Conservation (phyloP, 805 yeast genomes). For the Cyberlindnera maclurae region DNA sequence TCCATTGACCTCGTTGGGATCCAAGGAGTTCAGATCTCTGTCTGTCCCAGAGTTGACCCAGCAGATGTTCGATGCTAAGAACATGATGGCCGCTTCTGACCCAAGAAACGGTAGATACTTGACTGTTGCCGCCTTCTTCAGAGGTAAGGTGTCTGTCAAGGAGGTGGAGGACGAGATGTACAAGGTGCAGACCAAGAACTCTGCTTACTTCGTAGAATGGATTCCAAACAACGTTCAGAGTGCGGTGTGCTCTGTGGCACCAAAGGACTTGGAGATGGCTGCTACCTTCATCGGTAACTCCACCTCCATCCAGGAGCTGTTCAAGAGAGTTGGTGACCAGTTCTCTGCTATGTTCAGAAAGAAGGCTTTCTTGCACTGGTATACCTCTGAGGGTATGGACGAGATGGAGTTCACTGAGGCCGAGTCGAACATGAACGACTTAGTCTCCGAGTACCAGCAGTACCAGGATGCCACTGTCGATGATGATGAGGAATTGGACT, state of each 20-base stretch:
- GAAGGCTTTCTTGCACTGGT: conserved; percentile 99
- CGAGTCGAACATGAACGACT: conserved; percentile 94
- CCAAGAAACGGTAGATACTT: conserved; percentile 95
- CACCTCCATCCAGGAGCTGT: conserved; percentile 96
- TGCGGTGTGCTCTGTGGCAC: conserved; percentile 95
- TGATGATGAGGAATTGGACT: conserved; percentile 50
- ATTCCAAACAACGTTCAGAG: conserved; percentile 99
- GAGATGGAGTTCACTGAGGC: conserved; percentile 99
- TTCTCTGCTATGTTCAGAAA: conserved; percentile 97
- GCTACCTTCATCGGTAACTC: conserved; percentile 95
- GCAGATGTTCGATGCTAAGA: conserved; percentile 96
- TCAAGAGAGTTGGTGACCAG: conserved; percentile 95
- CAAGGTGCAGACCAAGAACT: conserved; percentile 86
- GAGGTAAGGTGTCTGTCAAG: conserved; percentile 98
- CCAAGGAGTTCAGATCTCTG: conserved; percentile 93
- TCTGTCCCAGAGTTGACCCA: conserved; percentile 92
- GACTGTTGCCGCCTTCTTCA: conserved; percentile 96
- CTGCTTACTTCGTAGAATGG: conserved; percentile 98
- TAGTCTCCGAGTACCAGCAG: conserved; percentile 94
- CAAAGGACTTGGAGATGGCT: conserved; percentile 85
- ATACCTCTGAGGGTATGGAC: conserved; percentile 99
- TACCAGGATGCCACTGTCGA: conserved; percentile 89
- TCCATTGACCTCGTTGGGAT: conserved; percentile 84
- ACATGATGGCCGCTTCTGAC: conserved; percentile 99
- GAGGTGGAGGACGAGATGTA: conserved; percentile 96